Evolutionary conservation across 805 yeast species (phyloP).

Genomic region (Monosporozyma solicola): DNA sequence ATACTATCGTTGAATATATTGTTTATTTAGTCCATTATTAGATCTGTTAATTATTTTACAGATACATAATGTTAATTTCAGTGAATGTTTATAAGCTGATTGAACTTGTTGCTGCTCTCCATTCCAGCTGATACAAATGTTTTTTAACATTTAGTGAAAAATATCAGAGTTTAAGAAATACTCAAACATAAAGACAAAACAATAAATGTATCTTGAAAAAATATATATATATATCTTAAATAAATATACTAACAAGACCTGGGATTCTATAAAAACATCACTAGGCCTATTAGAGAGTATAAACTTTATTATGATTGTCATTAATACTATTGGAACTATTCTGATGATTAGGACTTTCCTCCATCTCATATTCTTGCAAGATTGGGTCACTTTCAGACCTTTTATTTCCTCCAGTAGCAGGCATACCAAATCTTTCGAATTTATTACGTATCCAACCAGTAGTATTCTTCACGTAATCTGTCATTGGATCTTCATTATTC

Average conservation of each 20-base stretch:
- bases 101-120: too few species aligned
- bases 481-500: conserved; percentile 21
- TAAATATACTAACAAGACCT: background rate
- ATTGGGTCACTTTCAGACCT: background rate
- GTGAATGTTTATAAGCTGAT: too few species aligned
- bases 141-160: too few species aligned
- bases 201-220: too few species aligned
- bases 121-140: too few species aligned
- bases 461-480: conserved; percentile 20
- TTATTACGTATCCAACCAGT: conserved; percentile 7
- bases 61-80: too few species aligned
- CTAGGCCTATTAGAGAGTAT: background rate
- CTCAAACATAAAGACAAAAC: too few species aligned
- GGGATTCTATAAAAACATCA: background rate
- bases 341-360: background rate
- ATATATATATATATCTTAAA: too few species aligned
- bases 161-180: too few species aligned
- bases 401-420: background rate
- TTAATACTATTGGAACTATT: background rate
- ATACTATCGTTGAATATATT: too few species aligned
- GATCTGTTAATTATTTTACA: too few species aligned
- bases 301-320: background rate
- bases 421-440: background rate
- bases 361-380: conserved; percentile 2
- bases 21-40: too few species aligned